phyloP scores from a whole-genome alignment of 192 early-diverging fungal genomes.

The Backusella tuberculispora region DNA sequence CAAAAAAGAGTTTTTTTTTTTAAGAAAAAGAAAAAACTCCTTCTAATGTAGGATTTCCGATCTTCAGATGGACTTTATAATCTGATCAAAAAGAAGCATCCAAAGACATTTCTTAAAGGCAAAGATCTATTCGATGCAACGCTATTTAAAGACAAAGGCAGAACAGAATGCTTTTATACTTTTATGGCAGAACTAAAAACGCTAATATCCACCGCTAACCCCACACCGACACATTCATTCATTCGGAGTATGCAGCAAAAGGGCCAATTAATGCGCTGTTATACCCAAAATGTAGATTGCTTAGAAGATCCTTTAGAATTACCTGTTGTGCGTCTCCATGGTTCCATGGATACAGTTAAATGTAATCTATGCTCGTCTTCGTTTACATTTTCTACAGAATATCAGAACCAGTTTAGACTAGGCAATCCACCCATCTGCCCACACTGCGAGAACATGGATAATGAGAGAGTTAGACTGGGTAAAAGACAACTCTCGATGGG shows the following conservation, averaged over 20 bases:
- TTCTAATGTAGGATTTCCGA: constrained; percentile 72
- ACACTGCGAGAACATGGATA: constrained; percentile 49
- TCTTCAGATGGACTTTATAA: constrained; percentile 86
- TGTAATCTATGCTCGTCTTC: constrained; percentile 84
- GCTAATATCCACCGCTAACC: constrained; percentile 68
- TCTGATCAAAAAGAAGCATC: constrained; percentile 77
- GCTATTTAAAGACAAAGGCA: constrained; percentile 69
- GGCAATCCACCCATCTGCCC: constrained; percentile 78
- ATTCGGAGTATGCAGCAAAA: constrained; percentile 74
- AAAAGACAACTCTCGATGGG: constrained; percentile 81
- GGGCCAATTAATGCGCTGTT: constrained; percentile 85
- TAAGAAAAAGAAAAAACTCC: neutral
- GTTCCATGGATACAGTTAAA: constrained; percentile 81
- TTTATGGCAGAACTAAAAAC: constrained; percentile 89
- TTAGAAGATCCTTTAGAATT: constrained; percentile 79
- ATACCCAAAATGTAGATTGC: constrained; percentile 98
- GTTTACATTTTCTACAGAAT: constrained; percentile 64
- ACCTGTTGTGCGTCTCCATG: constrained; percentile 92
- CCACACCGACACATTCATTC: constrained; percentile 87
- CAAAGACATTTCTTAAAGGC: constrained; percentile 70
- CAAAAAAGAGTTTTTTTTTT: constrained; percentile 8
- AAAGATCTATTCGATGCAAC: constrained; percentile 87
- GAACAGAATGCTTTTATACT: constrained; percentile 71
- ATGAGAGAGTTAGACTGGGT: constrained; percentile 62
- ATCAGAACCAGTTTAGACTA: constrained; percentile 63